Conservation (phyloP, 495 filamentous ascomycete genomes). For the Neurospora cerealis region DNA sequence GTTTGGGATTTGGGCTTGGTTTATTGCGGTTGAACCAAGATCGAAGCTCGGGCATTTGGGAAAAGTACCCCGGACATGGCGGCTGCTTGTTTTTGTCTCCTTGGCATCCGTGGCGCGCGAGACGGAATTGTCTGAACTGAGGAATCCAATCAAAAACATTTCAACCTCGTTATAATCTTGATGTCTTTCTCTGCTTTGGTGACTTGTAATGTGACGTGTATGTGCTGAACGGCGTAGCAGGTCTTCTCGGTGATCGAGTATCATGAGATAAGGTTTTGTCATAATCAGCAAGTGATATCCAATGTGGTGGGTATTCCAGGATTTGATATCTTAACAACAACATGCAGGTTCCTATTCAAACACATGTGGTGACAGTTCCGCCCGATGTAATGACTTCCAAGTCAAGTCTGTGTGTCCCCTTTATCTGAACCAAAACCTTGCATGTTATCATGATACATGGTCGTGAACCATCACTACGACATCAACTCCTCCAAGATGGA, state of each 20-base stretch:
- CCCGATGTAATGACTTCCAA: neutral
- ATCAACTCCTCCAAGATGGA: slow-evolving; percentile 78
- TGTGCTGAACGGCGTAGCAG: neutral
- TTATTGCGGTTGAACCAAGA: neutral
- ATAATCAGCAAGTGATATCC: neutral
- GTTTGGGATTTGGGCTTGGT: neutral
- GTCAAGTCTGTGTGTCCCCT: neutral
- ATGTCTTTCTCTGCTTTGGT: neutral
- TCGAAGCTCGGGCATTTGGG: neutral
- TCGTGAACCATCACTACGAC: slow-evolving; percentile 19
- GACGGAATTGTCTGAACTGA: slow-evolving; percentile 18
- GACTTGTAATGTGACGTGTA: neutral
- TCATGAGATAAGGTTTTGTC: neutral
- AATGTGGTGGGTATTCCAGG: neutral
- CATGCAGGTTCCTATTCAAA: neutral
- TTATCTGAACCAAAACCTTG: neutral
- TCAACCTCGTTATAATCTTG: slow-evolving; percentile 17
- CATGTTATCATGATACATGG: neutral
- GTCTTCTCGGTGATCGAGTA: neutral
- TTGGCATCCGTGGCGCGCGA: slow-evolving; percentile 8
- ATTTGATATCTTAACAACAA: neutral
- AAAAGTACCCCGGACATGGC: slow-evolving; percentile 4
- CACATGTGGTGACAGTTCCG: neutral
- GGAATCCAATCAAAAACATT: slow-evolving; percentile 27
- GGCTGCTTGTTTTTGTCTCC: slow-evolving; percentile 12